Evolutionary conservation across 1,284 basidiomycete genomes (phyloP).

Genomic region (Earliella scabrosa): DNA sequence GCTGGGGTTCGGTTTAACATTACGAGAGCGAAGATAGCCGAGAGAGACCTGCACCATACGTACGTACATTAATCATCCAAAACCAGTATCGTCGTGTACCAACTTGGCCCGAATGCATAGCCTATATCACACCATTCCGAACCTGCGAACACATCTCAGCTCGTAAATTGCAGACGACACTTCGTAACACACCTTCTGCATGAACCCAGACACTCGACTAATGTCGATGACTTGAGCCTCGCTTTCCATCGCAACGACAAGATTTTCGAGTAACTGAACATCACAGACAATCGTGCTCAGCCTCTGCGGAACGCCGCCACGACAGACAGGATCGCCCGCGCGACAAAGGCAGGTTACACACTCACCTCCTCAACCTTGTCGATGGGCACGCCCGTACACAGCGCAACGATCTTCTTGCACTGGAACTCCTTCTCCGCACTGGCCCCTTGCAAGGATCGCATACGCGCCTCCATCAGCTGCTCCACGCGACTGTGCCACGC

Average conservation of each 20-base stretch:
- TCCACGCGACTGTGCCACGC: slow-evolving; percentile 85
- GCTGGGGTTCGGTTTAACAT: slow-evolving; percentile 13
- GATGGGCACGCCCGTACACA: slow-evolving; percentile 87
- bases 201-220: slow-evolving; percentile 85
- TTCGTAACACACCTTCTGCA: slow-evolving; percentile 68
- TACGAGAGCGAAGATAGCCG: slow-evolving; percentile 5
- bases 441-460: slow-evolving; percentile 76
- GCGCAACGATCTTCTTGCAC: slow-evolving; percentile 89
- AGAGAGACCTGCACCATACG: slow-evolving; percentile 1
- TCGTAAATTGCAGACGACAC: neutral
- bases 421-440: slow-evolving; percentile 87
- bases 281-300: slow-evolving; percentile 9
- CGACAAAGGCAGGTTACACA: slow-evolving; percentile 27
- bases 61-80: neutral
- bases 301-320: neutral
- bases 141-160: slow-evolving; percentile 45
- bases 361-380: slow-evolving; percentile 90
- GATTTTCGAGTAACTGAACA: slow-evolving; percentile 82
- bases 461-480: slow-evolving; percentile 68
- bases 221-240: slow-evolving; percentile 87
- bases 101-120: neutral
- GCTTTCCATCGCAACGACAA: slow-evolving; percentile 88
- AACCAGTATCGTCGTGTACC: too few relatives aligned
- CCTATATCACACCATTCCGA: slow-evolving; percentile 69
- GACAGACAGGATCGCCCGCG: slow-evolving; percentile 10